Conservation (phyloP, 805 yeast genomes). For the Lachancea fermentati region DNA sequence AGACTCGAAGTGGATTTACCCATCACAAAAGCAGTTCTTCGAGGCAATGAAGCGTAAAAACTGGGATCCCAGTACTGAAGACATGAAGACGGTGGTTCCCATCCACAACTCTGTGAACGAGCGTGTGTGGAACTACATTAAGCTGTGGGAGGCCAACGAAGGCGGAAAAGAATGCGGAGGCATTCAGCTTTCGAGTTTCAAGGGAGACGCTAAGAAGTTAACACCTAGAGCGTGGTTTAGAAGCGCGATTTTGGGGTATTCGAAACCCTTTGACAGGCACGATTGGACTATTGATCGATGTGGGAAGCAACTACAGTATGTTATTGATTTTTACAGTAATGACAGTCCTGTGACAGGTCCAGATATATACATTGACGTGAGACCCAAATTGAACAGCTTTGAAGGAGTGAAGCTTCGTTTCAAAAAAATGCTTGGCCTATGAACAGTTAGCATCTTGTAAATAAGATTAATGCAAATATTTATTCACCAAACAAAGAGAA, state of each 20-base stretch:
- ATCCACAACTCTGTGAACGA: slow-evolving; percentile 93
- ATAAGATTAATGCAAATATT: neutral
- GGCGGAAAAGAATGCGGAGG: slow-evolving; percentile 74
- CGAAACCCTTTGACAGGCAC: slow-evolving; percentile 89
- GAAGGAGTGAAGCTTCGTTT: slow-evolving; percentile 78
- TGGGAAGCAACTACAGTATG: slow-evolving; percentile 79
- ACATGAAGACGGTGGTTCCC: slow-evolving; percentile 89
- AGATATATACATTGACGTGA: slow-evolving; percentile 73
- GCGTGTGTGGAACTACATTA: slow-evolving; percentile 80
- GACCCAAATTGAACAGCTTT: slow-evolving; percentile 79
- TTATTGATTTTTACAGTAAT: slow-evolving; percentile 76
- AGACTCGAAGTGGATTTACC: slow-evolving; percentile 81
- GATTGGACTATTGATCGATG: slow-evolving; percentile 90
- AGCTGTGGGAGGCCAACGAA: slow-evolving; percentile 68
- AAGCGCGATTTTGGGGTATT: slow-evolving; percentile 54
- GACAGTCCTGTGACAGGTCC: slow-evolving; percentile 36
- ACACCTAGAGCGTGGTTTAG: slow-evolving; percentile 85
- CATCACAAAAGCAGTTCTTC: slow-evolving; percentile 89
- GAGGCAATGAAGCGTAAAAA: slow-evolving; percentile 91
- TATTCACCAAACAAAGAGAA: neutral
- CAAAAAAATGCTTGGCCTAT: slow-evolving; percentile 49
- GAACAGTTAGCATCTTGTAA: neutral
- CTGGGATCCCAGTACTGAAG: slow-evolving; percentile 75
- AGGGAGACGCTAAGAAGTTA: slow-evolving; percentile 78
- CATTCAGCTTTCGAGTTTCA: slow-evolving; percentile 73